A percentile compares a stretch with the other conserved stretches of the same genome.
Conservation (phyloP, 2,329 filamentous ascomycete genomes). For the Cladosporium austrohemisphaericum region DNA sequence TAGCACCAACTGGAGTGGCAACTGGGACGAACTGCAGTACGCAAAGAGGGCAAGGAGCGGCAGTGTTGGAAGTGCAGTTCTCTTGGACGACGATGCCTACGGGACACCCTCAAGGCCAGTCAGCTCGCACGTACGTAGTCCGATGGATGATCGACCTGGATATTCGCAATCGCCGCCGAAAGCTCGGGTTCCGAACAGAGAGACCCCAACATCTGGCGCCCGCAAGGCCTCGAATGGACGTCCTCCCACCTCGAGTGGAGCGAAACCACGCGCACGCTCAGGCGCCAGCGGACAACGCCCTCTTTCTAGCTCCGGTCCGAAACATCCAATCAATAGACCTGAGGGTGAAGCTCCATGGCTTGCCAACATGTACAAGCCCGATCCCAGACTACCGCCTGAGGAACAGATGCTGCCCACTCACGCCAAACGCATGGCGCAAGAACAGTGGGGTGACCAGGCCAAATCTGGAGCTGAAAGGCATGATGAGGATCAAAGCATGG, state of each 20-base stretch:
- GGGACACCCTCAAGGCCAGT: slow-evolving; percentile 39
- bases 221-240: slow-evolving; percentile 19
- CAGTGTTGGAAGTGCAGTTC: slow-evolving; percentile 54
- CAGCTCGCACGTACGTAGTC: slow-evolving; percentile 22
- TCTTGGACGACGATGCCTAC: slow-evolving; percentile 49
- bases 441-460: slow-evolving; percentile 91
- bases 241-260: neutral
- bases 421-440: slow-evolving; percentile 83
- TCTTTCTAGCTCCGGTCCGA: slow-evolving; percentile 34
- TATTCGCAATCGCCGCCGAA: slow-evolving; percentile 34
- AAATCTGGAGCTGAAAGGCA: slow-evolving; percentile 63
- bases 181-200: slow-evolving; percentile 38
- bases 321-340: slow-evolving; percentile 66
- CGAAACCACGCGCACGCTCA: slow-evolving; percentile 13
- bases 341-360: slow-evolving; percentile 97
- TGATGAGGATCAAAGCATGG: neutral
- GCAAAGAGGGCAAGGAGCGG: slow-evolving; percentile 62
- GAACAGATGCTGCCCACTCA: slow-evolving; percentile 95
- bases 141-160: slow-evolving; percentile 20
- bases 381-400: slow-evolving; percentile 87
- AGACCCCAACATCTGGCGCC: slow-evolving; percentile 33
- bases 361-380: slow-evolving; percentile 89
- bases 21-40: slow-evolving; percentile 43
- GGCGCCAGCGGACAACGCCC: slow-evolving; percentile 18
- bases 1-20: slow-evolving; percentile 55